phyloP scores from a whole-genome alignment of 345 rosid genomes.

The Gossypium arboreum region DNA sequence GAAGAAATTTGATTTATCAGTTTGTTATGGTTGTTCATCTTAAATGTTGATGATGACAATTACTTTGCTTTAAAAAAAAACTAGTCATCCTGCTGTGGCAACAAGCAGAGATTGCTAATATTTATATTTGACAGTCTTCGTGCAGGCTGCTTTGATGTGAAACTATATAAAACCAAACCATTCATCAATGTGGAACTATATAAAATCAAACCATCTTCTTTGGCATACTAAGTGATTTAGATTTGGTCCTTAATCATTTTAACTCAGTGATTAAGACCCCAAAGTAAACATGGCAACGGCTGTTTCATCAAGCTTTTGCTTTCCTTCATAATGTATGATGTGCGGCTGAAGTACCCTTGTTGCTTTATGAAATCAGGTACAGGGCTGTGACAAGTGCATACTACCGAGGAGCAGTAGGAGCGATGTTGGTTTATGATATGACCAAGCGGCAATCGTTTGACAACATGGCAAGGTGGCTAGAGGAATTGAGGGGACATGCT shows the following conservation, averaged over 20 bases:
- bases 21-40: neutral
- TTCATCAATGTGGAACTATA: neutral
- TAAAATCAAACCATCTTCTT: neutral
- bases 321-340: neutral
- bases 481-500: constrained; percentile 61
- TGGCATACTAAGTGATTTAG: neutral
- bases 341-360: neutral
- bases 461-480: constrained; percentile 68
- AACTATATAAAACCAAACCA: neutral
- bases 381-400: constrained; percentile 74
- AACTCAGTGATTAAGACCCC: neutral
- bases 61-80: neutral
- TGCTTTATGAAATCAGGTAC: constrained; percentile 35
- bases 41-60: neutral
- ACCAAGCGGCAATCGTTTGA: constrained; percentile 68
- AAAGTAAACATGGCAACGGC: neutral
- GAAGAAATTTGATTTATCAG: neutral
- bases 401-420: constrained; percentile 69
- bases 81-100: neutral
- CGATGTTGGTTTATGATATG: constrained; percentile 74
- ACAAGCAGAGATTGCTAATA: neutral
- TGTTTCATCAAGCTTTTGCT: neutral
- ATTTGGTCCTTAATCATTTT: neutral
- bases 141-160: neutral
- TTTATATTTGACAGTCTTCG: neutral